These are phyloP conservation scores for Neoascochyta sp. DNA, from an alignment of 2,329 filamentous ascomycete genomes.

Conservation along the genomic window DNA sequence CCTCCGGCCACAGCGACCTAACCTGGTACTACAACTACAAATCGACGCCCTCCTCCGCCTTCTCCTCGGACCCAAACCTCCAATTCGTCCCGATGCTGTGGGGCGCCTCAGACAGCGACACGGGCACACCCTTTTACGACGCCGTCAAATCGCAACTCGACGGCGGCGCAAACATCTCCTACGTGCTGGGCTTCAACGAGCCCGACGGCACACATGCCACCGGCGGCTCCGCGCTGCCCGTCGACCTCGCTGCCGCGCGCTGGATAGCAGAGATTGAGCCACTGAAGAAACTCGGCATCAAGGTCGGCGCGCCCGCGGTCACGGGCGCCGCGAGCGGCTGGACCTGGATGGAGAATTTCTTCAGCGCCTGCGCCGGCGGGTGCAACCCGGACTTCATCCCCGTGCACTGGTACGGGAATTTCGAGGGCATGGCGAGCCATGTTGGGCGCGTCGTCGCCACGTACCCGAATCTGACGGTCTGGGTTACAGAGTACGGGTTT, in stretches of 20 bases:
- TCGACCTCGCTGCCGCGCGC: slow-evolving; percentile 58
- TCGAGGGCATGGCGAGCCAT: slow-evolving; percentile 63
- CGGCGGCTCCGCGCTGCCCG: slow-evolving; percentile 62
- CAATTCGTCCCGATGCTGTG: slow-evolving; percentile 81
- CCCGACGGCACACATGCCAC: slow-evolving; percentile 57
- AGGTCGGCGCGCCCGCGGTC: slow-evolving; percentile 67
- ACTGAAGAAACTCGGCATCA: slow-evolving; percentile 58
- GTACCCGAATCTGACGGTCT: slow-evolving; percentile 56
- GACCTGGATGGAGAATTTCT: slow-evolving; percentile 65
- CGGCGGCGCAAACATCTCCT: slow-evolving; percentile 56
- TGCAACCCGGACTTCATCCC: slow-evolving; percentile 51
- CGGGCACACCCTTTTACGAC: slow-evolving; percentile 57
- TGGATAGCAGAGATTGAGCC: slow-evolving; percentile 73
- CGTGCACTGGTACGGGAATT: slow-evolving; percentile 59
- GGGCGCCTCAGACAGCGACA: slow-evolving; percentile 50
- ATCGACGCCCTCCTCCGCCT: slow-evolving; percentile 53
- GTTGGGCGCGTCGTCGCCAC: slow-evolving; percentile 57
- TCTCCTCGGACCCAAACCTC: slow-evolving; percentile 45
- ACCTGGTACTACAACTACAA: slow-evolving; percentile 87
- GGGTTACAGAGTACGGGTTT: slow-evolving; percentile 75
- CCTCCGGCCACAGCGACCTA: slow-evolving; percentile 52
- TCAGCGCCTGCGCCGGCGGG: slow-evolving; percentile 52
- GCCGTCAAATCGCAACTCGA: slow-evolving; percentile 56
- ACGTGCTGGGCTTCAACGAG: slow-evolving; percentile 77
- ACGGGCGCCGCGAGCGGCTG: slow-evolving; percentile 60